Conservation (phyloP, 441 rosid genomes). For the Croton laevigatus region DNA sequence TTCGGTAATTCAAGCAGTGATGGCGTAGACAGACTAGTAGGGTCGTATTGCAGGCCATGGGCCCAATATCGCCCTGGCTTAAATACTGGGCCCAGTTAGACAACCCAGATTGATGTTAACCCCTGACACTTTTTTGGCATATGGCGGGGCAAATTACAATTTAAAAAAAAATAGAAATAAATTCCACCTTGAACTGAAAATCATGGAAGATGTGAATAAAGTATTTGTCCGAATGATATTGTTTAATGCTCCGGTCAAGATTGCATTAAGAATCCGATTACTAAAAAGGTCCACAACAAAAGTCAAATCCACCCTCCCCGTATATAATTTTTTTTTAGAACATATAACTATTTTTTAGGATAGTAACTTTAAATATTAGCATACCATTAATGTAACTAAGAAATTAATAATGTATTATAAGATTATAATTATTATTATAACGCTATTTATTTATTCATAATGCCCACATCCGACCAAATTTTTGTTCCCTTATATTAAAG, state of each 20-base stretch:
- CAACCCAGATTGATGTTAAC: conserved; percentile 14
- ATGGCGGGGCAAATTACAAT: not conserved
- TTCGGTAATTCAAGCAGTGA: not conserved
- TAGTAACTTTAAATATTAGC: not conserved
- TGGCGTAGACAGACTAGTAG: too few species aligned
- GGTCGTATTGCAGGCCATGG: not conserved
- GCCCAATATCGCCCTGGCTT: not conserved
- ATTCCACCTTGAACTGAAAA: not conserved
- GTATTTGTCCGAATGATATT: not conserved
- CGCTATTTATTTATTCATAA: not conserved
- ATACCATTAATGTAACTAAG: not conserved
- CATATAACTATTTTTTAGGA: too few species aligned
- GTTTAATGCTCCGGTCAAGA: not conserved
- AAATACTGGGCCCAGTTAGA: not conserved
- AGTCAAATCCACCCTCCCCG: conserved; percentile 1
- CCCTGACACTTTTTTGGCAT: not conserved
- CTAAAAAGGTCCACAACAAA: not conserved
- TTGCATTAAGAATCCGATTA: conserved; percentile 3
- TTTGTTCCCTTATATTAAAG: not conserved
- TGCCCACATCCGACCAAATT: not conserved
- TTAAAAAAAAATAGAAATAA: too few species aligned
- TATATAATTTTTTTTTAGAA: not conserved
- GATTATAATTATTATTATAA: too few species aligned
- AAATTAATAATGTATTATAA: not conserved
- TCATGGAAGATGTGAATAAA: not conserved